These are phyloP conservation scores for Jacaranda copaia DNA, from an alignment of 257 asterid genomes.

Conservation along the genomic window DNA sequence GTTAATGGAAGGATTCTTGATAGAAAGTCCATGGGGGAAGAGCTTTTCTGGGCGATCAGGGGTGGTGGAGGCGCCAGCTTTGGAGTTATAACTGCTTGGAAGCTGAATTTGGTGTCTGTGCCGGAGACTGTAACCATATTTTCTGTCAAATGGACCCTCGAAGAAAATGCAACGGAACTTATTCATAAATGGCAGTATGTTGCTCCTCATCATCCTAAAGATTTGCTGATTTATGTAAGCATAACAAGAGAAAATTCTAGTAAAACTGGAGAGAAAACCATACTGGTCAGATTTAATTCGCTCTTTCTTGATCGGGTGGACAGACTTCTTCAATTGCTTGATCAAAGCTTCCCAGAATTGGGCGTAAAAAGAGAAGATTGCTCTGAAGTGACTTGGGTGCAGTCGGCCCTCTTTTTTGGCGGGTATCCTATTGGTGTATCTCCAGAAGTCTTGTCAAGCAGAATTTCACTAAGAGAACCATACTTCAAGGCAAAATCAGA, in stretches of 20 bases:
- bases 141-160: constrained; percentile 13
- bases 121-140: constrained; percentile 32
- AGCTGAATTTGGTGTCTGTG: constrained; percentile 32
- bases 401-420: not conserved
- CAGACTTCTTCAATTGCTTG: constrained; percentile 12
- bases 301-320: constrained; percentile 33
- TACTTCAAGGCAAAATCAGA: constrained; percentile 33
- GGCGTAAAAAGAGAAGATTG: constrained; percentile 32
- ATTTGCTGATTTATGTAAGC: not conserved
- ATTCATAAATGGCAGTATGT: constrained; percentile 27
- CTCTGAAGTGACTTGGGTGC: constrained; percentile 33
- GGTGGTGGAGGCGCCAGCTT: constrained; percentile 40
- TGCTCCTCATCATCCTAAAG: constrained; percentile 14
- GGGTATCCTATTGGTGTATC: constrained; percentile 18
- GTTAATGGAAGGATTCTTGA: constrained; percentile 33
- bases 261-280: constrained; percentile 21
- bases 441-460: constrained; percentile 6
- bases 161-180: constrained; percentile 23
- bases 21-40: constrained; percentile 36
- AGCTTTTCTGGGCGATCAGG: constrained; percentile 40
- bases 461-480: not conserved
- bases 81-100: constrained; percentile 32
- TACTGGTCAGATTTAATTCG: constrained; percentile 9
- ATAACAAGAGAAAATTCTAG: not conserved
- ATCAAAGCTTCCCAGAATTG: constrained; percentile 29